phyloP scores from a whole-genome alignment of 306 rosid genomes.

The Lotus japonicus region DNA sequence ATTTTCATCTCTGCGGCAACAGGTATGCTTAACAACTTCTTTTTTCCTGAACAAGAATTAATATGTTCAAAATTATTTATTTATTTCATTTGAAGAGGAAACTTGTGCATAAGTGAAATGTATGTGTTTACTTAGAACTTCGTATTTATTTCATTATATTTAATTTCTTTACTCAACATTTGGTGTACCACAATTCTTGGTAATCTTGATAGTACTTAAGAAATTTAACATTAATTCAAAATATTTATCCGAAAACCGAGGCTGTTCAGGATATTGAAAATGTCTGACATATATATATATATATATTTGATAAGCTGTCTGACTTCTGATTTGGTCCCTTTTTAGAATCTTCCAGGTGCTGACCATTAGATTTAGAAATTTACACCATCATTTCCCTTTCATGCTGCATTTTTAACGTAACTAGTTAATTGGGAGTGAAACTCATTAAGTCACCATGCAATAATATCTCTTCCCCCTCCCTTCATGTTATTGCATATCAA shows the following conservation, averaged over 20 bases:
- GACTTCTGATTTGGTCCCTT: too few species aligned
- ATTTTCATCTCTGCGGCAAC: slow-evolving; percentile 90
- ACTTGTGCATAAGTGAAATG: not conserved
- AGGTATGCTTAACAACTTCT: slow-evolving; percentile 46
- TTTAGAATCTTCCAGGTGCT: not conserved
- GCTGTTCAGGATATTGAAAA: not conserved
- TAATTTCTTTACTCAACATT: not conserved
- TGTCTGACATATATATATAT: not conserved
- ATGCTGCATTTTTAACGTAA: too few species aligned
- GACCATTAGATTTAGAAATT: not conserved
- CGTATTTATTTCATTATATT: too few species aligned
- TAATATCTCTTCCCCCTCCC: not conserved
- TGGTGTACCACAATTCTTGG: not conserved
- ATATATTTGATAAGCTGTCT: too few species aligned
- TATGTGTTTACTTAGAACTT: too few species aligned
- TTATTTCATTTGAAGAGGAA: not conserved
- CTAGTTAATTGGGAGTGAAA: not conserved
- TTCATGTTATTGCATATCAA: too few species aligned
- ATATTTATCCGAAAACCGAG: not conserved
- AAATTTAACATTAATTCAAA: too few species aligned
- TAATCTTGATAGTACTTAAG: not conserved
- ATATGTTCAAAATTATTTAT: not conserved
- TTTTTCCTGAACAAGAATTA: not conserved
- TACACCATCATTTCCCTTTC: not conserved
- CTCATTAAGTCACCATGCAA: not conserved